Conservation (phyloP, 2,329 filamentous ascomycete species). For the Ophiocordyceps robertsii region DNA sequence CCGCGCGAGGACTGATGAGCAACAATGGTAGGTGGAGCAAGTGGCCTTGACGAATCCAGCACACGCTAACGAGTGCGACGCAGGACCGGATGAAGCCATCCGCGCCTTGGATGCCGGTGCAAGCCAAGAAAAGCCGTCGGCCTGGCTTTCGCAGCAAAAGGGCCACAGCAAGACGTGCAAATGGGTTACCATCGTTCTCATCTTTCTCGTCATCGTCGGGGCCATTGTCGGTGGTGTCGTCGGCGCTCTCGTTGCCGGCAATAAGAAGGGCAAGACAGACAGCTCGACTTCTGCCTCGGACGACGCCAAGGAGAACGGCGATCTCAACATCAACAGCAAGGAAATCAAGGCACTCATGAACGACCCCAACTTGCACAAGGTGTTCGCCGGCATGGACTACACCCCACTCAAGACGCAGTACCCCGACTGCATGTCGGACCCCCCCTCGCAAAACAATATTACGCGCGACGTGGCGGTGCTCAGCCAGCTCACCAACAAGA, state of each 20-base stretch:
- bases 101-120: conserved; percentile 2
- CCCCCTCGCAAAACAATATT: conserved; percentile 85
- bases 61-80: neutral
- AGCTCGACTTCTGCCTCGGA: conserved; percentile 32
- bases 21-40: conserved; percentile 8
- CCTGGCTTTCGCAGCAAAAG: conserved; percentile 22
- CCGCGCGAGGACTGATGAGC: conserved; percentile 16
- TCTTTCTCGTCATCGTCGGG: conserved; percentile 53
- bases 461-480: conserved; percentile 84
- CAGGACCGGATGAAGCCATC: neutral
- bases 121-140: conserved; percentile 7
- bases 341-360: conserved; percentile 75
- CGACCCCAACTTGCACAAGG: conserved; percentile 73
- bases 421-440: conserved; percentile 62
- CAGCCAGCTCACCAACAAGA: conserved; percentile 74
- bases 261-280: conserved; percentile 20
- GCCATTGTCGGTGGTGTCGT: conserved; percentile 63
- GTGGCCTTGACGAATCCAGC: neutral
- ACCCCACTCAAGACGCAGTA: conserved; percentile 87
- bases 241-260: conserved; percentile 55
- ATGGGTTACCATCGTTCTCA: conserved; percentile 51
- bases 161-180: conserved; percentile 51
- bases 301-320: conserved; percentile 51
- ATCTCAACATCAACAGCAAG: conserved; percentile 57
- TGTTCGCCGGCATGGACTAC: conserved; percentile 93